These are phyloP conservation scores for Trypanosomatidae sp. DNA, from an alignment of 208 protist species.

Conservation along the genomic window DNA sequence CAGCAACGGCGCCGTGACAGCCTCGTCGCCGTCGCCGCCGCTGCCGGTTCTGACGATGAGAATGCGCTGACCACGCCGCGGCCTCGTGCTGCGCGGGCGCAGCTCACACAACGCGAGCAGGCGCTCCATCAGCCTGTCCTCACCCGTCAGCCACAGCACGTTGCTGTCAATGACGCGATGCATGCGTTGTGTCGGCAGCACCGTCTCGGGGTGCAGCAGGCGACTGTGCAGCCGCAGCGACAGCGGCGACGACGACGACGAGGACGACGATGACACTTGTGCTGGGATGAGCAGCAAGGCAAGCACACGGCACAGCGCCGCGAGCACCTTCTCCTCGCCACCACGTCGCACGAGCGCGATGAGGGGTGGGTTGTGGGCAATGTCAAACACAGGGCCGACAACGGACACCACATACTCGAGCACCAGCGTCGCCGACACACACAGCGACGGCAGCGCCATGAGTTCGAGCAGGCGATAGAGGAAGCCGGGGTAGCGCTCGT, in stretches of 20 bases:
- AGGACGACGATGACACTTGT: too few relatives aligned
- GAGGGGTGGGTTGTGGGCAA: conserved; percentile 35
- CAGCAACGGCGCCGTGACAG: too few relatives aligned
- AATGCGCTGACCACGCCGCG: too few relatives aligned
- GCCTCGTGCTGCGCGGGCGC: conserved; percentile 8
- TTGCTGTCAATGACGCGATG: conserved; percentile 78
- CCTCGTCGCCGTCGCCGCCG: too few relatives aligned
- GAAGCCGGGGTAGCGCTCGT: conserved; percentile 57
- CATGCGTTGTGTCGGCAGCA: conserved; percentile 35
- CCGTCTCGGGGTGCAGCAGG: conserved; percentile 33
- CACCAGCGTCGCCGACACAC: conserved; percentile 11
- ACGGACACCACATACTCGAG: conserved; percentile 59
- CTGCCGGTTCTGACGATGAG: too few relatives aligned
- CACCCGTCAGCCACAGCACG: conserved; percentile 61
- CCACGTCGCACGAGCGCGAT: conserved; percentile 32
- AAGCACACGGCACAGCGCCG: conserved; percentile 44
- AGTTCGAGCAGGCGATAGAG: conserved; percentile 71
- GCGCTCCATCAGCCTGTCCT: conserved; percentile 25
- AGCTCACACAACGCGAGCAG: conserved; percentile 59
- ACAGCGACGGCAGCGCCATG: conserved; percentile 18
- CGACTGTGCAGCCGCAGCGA: conserved; percentile 16
- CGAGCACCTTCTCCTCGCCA: conserved; percentile 16
- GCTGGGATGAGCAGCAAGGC: conserved; percentile 56
- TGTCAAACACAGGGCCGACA: conserved; percentile 67
- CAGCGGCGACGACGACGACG: conserved; percentile 22